Percentiles rank a stretch among this genome's conserved stretches.
phyloP scores from a whole-genome alignment of 257 asterid species.

The Nicotiana sylvestris region DNA sequence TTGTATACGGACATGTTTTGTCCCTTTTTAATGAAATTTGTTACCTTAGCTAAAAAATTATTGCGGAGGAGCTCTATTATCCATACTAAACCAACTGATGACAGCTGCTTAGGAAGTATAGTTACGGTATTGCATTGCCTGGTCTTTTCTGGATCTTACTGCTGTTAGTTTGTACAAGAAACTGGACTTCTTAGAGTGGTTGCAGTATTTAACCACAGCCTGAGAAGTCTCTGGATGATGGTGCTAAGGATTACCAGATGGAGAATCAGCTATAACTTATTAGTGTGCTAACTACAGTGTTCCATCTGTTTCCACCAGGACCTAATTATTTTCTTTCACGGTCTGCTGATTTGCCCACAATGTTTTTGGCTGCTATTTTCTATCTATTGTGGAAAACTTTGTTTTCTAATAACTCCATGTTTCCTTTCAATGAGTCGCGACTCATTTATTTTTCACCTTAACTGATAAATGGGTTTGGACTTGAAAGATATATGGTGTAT shows the following conservation, averaged over 20 bases:
- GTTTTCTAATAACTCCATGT: not conserved
- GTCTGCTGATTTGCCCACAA: not conserved
- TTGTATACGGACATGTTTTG: too few species aligned
- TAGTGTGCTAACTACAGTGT: not conserved
- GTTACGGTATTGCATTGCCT: not conserved
- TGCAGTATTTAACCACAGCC: not conserved
- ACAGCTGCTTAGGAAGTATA: not conserved
- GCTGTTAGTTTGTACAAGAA: not conserved
- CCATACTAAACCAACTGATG: not conserved
- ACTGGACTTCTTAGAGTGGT: not conserved
- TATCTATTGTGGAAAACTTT: not conserved
- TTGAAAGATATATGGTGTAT: slow-evolving; percentile 1
- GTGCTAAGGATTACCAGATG: not conserved
- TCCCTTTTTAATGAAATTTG: too few species aligned
- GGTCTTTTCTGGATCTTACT: not conserved
- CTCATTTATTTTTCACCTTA: not conserved
- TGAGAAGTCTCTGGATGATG: not conserved
- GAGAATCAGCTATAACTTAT: not conserved
- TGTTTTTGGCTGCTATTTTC: slow-evolving; percentile 4
- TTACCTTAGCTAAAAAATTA: not conserved
- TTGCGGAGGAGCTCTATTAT: not conserved
- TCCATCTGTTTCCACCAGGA: not conserved
- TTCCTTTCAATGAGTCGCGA: not conserved
- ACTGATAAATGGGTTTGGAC: not conserved
- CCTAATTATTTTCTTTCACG: not conserved